Evolutionary conservation across 352 stramenopile genomes (phyloP), one percentile per base, ranked within the genome.

Genomic region (Phytophthora foliorum): DNA sequence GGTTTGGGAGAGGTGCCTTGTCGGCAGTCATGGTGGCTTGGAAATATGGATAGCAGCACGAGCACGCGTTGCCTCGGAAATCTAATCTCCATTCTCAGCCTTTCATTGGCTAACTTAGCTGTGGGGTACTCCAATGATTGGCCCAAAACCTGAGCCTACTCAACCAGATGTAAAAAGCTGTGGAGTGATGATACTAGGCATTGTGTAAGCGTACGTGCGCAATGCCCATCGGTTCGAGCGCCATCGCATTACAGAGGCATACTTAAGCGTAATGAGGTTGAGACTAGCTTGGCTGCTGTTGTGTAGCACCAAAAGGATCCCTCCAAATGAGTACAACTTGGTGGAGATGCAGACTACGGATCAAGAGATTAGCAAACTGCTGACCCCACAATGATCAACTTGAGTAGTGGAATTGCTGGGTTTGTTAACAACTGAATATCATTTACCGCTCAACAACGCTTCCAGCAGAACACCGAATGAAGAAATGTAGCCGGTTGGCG

Each of bases 321-420:
- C 16, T n/a, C 49, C 49, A 44, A 29, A 38, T 34, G 31, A 41
- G 1, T 36, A 44, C 4, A 56, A 42, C 16, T 19, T 56, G 2
- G 49, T 38, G 9, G 49, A 56, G n/a, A 42, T 56, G 49, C 49
- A 56, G 13, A 17, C 2, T 29, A 56, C 49, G 8, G 49, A 56
- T n/a, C 16, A 44, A 42, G 29, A 56, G 17, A 6, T 41, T 17
- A 41, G 34, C 34, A 41, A 41, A 41, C 7, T 17, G 34, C 21
- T 56, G 9, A 44, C 16, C 7, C 17, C 27, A 44, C 29, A 19
- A 17, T 56, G 29, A 56, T 31, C 27, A 42, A 25, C 5, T 56
- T 11, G 4, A 41, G 34, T 41, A 41, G 34, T 41, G 34, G 17
- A 11, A 41, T 41, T 41, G 17, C 34, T 41, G 34, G 34, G 34